These are phyloP conservation scores for Monilinia polystroma DNA, from an alignment of 2,329 filamentous ascomycete species.

Conservation along the genomic window DNA sequence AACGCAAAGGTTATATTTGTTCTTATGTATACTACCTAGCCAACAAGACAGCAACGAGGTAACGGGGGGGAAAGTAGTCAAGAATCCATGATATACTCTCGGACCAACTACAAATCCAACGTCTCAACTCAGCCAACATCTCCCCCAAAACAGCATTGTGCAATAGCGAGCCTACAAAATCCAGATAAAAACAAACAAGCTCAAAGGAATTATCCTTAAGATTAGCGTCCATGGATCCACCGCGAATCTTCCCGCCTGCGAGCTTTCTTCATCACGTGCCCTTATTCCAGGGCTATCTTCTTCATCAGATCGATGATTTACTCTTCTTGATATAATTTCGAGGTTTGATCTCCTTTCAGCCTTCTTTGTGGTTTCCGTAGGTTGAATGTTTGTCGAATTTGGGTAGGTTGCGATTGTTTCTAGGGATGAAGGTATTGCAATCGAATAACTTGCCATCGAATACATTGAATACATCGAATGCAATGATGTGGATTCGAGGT, in stretches of 20 bases:
- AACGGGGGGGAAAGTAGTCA: background rate
- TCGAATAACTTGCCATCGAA: background rate
- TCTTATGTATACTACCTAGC: background rate
- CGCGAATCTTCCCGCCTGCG: background rate
- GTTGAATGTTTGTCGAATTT: background rate
- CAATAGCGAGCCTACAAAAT: background rate
- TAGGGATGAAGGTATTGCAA: background rate
- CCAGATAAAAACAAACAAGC: background rate
- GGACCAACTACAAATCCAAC: background rate
- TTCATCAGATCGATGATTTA: background rate
- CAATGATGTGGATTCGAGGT: background rate
- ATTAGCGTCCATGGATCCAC: background rate
- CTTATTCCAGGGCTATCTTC: background rate
- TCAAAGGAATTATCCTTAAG: background rate
- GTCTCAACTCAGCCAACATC: background rate
- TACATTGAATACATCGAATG: background rate
- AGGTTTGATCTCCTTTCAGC: too few relatives aligned
- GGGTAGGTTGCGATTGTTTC: background rate
- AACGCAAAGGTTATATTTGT: background rate
- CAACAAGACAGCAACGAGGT: background rate
- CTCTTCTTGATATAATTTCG: background rate
- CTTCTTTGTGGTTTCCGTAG: background rate
- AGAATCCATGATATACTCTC: background rate
- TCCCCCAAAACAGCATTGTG: background rate
- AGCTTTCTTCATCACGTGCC: background rate